Percentiles rank a stretch among this genome's conserved stretches.
Conservation (phyloP, 1,284 basidiomycete genomes). For the Cryptococcus amylolentus region DNA sequence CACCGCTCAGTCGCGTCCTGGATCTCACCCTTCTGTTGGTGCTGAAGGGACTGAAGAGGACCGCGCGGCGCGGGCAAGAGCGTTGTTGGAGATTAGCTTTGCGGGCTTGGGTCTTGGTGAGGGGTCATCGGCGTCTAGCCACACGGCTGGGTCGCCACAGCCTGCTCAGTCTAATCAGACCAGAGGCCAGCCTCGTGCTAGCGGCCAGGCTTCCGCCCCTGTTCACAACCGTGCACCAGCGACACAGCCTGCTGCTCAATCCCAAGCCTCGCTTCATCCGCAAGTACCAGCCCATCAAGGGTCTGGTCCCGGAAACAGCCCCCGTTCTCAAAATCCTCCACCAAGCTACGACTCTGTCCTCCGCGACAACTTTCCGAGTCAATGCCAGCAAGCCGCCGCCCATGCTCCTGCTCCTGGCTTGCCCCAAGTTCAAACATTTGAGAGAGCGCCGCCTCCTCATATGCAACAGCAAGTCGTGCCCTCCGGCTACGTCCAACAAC, state of each 20-base stretch:
- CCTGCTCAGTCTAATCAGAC: background rate
- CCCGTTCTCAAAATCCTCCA: slow-evolving; percentile 1
- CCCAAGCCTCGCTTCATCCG: background rate
- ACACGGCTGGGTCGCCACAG: background rate
- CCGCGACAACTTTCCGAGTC: background rate
- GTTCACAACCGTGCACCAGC: background rate
- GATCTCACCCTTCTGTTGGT: background rate
- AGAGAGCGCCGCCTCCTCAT: background rate
- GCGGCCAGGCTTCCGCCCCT: background rate
- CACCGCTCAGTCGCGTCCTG: background rate
- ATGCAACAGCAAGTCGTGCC: background rate
- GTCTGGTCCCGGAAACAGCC: background rate
- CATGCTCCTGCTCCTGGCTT: background rate
- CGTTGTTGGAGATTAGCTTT: slow-evolving; percentile 32
- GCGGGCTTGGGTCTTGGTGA: slow-evolving; percentile 21
- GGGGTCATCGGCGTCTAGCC: slow-evolving; percentile 6
- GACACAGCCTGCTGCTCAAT: slow-evolving; percentile 3
- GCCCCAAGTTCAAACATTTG: background rate
- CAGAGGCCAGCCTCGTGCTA: background rate
- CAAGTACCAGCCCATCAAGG: background rate
- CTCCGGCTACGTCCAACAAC: background rate
- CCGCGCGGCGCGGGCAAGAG: slow-evolving; percentile 23
- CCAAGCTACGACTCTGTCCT: slow-evolving; percentile 4
- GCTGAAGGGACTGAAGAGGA: slow-evolving; percentile 13
- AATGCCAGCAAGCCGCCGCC: background rate